Evolutionary conservation across 108 stramenopile genomes (phyloP).

Genomic region (Stephanodiscus triporus): DNA sequence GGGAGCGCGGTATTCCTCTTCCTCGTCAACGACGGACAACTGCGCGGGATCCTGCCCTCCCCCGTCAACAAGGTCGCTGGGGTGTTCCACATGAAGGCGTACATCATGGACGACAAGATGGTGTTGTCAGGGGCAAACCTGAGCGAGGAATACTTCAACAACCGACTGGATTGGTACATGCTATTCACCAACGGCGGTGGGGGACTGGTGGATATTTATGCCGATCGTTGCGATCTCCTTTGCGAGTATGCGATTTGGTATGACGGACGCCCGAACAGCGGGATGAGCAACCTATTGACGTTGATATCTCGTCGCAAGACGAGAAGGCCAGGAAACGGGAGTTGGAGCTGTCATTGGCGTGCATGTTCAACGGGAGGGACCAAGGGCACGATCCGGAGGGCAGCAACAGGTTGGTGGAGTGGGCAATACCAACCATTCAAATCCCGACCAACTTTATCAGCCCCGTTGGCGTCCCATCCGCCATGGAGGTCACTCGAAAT

Average conservation of each 20-base stretch:
- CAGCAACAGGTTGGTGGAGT: conserved; percentile 41
- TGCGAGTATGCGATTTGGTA: conserved; percentile 61
- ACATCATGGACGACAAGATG: conserved; percentile 78
- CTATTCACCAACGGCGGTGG: conserved; percentile 64
- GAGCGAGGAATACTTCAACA: conserved; percentile 82
- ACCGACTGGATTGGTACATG: conserved; percentile 85
- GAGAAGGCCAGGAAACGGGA: conserved; percentile 22
- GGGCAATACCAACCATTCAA: conserved; percentile 73
- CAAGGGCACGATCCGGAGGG: not conserved
- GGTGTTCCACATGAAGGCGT: conserved; percentile 89
- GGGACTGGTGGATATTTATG: conserved; percentile 82
- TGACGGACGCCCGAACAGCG: conserved; percentile 8
- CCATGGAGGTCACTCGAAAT: conserved; percentile 29
- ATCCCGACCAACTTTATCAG: conserved; percentile 49
- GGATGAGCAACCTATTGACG: not conserved
- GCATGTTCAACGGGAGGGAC: conserved; percentile 25
- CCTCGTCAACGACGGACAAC: conserved; percentile 56
- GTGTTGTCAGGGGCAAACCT: conserved; percentile 87
- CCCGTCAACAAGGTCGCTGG: conserved; percentile 84
- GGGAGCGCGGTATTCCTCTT: conserved; percentile 56
- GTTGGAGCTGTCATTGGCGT: conserved; percentile 34
- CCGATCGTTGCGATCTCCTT: conserved; percentile 59
- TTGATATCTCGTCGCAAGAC: conserved; percentile 11
- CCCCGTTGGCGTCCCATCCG: conserved; percentile 41
- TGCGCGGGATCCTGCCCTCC: conserved; percentile 61